Conservation (phyloP, 1,284 basidiomycete species). For the Cystobasidium slooffiae region DNA sequence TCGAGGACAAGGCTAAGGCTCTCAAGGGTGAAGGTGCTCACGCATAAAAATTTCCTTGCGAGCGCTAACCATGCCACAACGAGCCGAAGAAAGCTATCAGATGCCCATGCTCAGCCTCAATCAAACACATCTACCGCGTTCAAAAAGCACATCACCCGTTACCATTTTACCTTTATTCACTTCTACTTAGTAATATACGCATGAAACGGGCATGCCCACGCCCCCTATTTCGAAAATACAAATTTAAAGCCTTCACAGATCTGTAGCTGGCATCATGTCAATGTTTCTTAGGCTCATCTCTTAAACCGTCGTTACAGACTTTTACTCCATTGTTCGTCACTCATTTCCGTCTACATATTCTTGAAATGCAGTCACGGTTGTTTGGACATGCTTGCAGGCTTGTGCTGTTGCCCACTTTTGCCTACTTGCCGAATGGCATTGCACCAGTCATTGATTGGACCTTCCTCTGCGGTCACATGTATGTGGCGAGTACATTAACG, state of each 20-base stretch:
- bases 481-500: too few species aligned
- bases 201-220: not conserved
- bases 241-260: not conserved
- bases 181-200: slow-evolving; percentile 9
- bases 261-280: slow-evolving; percentile 3
- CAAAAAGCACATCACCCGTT: not conserved
- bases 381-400: not conserved
- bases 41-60: slow-evolving; percentile 6
- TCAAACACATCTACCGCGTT: not conserved
- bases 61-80: not conserved
- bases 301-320: slow-evolving; percentile 20
- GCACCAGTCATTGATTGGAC: not conserved
- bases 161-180: not conserved
- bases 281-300: not conserved
- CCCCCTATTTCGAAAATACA: not conserved
- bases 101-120: not conserved
- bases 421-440: not conserved
- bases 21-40: slow-evolving; percentile 35
- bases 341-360: slow-evolving; percentile 1
- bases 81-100: not conserved
- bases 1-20: slow-evolving; percentile 43
- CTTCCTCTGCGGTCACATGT: too few species aligned
- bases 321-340: not conserved
- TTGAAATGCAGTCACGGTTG: slow-evolving; percentile 1
- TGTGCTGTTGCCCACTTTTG: not conserved